Base-by-base conservation (phyloP, 2,329 filamentous ascomycete genomes). In the Paramyrothecium sp. region DNA sequence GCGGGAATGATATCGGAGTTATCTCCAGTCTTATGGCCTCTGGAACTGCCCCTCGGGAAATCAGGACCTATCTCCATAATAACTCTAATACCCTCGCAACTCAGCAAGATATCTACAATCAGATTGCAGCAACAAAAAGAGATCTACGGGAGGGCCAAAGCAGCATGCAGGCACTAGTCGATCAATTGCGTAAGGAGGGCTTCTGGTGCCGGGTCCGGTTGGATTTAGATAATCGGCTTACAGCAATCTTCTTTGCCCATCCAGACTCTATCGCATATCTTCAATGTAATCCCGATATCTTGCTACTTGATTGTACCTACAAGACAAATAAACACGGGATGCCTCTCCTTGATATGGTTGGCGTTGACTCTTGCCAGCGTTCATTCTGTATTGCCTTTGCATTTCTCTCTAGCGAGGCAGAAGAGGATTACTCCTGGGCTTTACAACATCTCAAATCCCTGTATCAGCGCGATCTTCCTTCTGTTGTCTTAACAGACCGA, bases 101-200 rank as follows among this genome's bases (percentile, higher is more conserved):
- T 33, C 50, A 63, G 49, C 53, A 60, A 59, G 57, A 65, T 58
- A 56, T 67, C 13, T 64, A 64, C 33, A 65, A 64, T 54, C 47
- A 53, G 20, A 63, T 63, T 58, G 58, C 55, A 19, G 57, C 54
- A 5, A 38, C 47, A 26, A 60, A 54, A 56, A 54, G 53, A 59
- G 57, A 60, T 13, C 10, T 61, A 12, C 34, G 33, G n/a, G 54
- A 59, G 23, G 62, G 46, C 58, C 65, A 33, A 57, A 66, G n/a
- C n/a, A n/a, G n/a, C n/a, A n/a, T n/a, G n/a, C n/a, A n/a, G n/a
- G n/a, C n/a, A n/a, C n/a, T n/a, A 54, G 51, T 53, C 7, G 58
- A 66, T 49, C 54, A 64, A 52, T 54, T 65, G n/a, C 16, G 63
- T 23, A 8, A 55, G 16, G 54, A 65, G 54, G 58, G 61, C n/a